A percentile compares a stretch with the other conserved stretches of the same genome.
phyloP scores from a whole-genome alignment of 768 basidiomycete species.

The Scleroderma citrinum region DNA sequence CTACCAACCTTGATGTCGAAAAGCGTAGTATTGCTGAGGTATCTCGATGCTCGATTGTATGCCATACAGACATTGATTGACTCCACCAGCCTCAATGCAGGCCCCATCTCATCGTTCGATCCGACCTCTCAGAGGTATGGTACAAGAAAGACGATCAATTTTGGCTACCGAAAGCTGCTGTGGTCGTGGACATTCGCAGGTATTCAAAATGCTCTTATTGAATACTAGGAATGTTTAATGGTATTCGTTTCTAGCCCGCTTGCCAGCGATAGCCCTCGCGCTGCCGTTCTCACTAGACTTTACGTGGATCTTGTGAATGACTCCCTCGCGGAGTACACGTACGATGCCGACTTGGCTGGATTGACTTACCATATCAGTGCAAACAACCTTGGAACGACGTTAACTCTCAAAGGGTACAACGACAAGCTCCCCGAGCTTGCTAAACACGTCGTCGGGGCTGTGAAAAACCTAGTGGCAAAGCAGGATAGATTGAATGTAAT shows the following conservation, averaged over 20 bases:
- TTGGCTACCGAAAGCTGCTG: constrained; percentile 87
- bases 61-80: not conserved
- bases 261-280: constrained; percentile 57
- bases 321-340: constrained; percentile 83
- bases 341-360: constrained; percentile 90
- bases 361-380: constrained; percentile 64
- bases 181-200: constrained; percentile 74
- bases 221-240: not conserved
- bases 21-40: constrained; percentile 67
- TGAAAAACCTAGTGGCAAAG: constrained; percentile 57
- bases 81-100: constrained; percentile 58
- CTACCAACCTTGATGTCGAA: constrained; percentile 77
- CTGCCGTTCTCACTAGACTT: constrained; percentile 69
- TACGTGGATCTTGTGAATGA: constrained; percentile 85
- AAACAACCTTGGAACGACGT: constrained; percentile 57
- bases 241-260: constrained; percentile 38
- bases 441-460: constrained; percentile 62
- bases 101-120: constrained; percentile 73
- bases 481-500: constrained; percentile 73
- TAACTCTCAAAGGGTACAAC: constrained; percentile 81
- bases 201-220: constrained; percentile 21
- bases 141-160: constrained; percentile 97
- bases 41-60: constrained; percentile 7
- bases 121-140: constrained; percentile 73
- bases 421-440: constrained; percentile 81